These are phyloP conservation scores for Leccinum incarnatum DNA, from an alignment of 768 basidiomycete species.

Conservation along the genomic window DNA sequence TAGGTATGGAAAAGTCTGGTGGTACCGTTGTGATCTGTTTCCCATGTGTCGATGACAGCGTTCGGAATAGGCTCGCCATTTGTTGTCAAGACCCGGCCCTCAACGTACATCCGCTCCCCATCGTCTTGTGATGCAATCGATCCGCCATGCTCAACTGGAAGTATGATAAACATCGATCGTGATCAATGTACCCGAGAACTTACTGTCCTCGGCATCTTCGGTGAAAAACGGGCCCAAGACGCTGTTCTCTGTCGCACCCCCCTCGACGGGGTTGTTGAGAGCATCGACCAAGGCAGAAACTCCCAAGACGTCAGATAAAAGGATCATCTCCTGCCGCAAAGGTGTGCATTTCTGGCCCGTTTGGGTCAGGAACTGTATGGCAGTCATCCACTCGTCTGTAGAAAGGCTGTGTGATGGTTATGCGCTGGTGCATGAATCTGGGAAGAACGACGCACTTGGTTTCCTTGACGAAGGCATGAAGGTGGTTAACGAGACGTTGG, in stretches of 20 bases:
- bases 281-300: constrained; percentile 75
- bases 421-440: background rate
- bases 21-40: constrained; percentile 63
- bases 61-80: constrained; percentile 62
- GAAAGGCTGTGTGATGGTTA: constrained; percentile 48
- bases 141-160: constrained; percentile 52
- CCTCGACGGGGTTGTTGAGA: constrained; percentile 64
- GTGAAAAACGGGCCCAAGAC: constrained; percentile 85
- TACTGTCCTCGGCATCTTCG: constrained; percentile 71
- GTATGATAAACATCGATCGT: background rate
- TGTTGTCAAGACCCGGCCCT: constrained; percentile 61
- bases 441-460: constrained; percentile 43
- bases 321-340: constrained; percentile 75
- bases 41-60: constrained; percentile 81
- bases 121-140: constrained; percentile 87
- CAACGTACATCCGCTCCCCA: constrained; percentile 79
- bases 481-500: constrained; percentile 55
- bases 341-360: constrained; percentile 72
- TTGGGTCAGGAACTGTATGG: constrained; percentile 75
- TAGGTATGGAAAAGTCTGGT: constrained; percentile 15
- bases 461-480: constrained; percentile 74
- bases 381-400: constrained; percentile 82
- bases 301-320: constrained; percentile 81
- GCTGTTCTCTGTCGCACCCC: constrained; percentile 66
- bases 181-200: constrained; percentile 17